Evolutionary conservation across 495 filamentous ascomycete species (phyloP).

Genomic region (Delitschia confertaspora): DNA sequence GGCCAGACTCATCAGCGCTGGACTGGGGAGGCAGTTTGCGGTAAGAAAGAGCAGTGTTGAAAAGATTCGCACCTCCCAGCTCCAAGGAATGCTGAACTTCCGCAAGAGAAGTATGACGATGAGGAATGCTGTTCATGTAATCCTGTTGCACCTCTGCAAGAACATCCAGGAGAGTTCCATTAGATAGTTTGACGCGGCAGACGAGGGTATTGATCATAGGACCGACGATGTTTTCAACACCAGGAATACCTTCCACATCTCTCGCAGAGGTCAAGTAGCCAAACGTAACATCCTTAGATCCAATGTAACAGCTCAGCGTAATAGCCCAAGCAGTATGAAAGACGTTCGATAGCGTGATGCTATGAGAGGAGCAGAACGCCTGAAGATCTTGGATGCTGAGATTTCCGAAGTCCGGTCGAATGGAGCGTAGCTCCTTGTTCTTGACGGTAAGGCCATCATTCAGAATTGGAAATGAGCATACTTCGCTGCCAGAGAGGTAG

Average conservation of each 20-base stretch:
- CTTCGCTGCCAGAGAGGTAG: constrained; percentile 14
- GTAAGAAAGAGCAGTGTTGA: constrained; percentile 26
- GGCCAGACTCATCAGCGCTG: neutral
- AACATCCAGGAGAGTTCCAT: constrained; percentile 14
- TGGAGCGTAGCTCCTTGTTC: constrained; percentile 6
- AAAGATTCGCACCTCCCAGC: constrained; percentile 11
- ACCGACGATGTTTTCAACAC: constrained; percentile 19
- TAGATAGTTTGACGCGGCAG: constrained; percentile 12
- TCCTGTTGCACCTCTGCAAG: constrained; percentile 16
- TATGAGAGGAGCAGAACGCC: constrained; percentile 13
- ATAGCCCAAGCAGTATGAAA: constrained; percentile 24
- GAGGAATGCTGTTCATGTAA: constrained; percentile 13
- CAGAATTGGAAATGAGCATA: constrained; percentile 19
- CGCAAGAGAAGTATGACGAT: constrained; percentile 19
- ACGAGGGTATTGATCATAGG: constrained; percentile 24
- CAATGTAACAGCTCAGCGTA: constrained; percentile 16
- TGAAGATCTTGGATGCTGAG: constrained; percentile 16
- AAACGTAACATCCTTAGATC: constrained; percentile 15
- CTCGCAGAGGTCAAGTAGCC: constrained; percentile 24
- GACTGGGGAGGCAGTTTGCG: constrained; percentile 7
- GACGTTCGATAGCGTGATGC: constrained; percentile 19
- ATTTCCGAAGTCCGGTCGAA: constrained; percentile 18
- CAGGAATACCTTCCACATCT: constrained; percentile 9
- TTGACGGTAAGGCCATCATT: constrained; percentile 10
- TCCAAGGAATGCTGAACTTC: constrained; percentile 22